Base-by-base conservation (phyloP, 2,329 filamentous ascomycete species). In the Phyllosticta ampelicida region DNA sequence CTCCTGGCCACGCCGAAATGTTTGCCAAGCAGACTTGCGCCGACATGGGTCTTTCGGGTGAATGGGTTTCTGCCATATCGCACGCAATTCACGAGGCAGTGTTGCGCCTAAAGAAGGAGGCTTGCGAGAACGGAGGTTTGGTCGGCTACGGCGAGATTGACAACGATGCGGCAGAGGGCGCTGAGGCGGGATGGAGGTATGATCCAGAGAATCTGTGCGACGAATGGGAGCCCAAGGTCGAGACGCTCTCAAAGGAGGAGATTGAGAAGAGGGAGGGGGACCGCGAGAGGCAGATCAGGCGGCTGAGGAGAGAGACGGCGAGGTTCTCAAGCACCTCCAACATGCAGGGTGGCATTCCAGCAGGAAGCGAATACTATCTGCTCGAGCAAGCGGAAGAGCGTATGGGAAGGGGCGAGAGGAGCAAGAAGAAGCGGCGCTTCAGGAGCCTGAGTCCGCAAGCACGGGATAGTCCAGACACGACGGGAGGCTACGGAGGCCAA, bases 31-130 rank as follows among this genome's bases (percentile, higher is more conserved):
- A 90, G 63, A 97, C 94, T 0, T 97, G 94, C 69, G 88, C 90
- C 26, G 94, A 99, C 69, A 78, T 99, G 9, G 92, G 92, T 6
- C 77, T 99, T 56, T 80, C 86, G 6, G 90, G 90, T 51, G 94
- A 99, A 74, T 99, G 94, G 90, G 84, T 96, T 4, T 88, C 90
- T 2, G 89, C 90, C 28, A 89, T 99, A 77, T 89, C 94, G 13
- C 92, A 96, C 68, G 94, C 91, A 30, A 97, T 99, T 65, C 97
- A 97, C 72, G 94, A 99, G 73, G 89, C 94, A 9, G 90, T 95
- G 0, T 73, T 97, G 62, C 87, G 89, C 52, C 76, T 96, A 29
- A 97, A 97, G 76, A 99, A 99, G 73, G 94, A 97, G 68, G 90
- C 91, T 0, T 95, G 91, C 67, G 94, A 97, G 71, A 90, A 90